Evolutionary conservation across 1,139 yeast genomes (phyloP), one percentile per base, ranked within the genome.

Genomic region (Zhuliangozyma parablackwelliae): DNA sequence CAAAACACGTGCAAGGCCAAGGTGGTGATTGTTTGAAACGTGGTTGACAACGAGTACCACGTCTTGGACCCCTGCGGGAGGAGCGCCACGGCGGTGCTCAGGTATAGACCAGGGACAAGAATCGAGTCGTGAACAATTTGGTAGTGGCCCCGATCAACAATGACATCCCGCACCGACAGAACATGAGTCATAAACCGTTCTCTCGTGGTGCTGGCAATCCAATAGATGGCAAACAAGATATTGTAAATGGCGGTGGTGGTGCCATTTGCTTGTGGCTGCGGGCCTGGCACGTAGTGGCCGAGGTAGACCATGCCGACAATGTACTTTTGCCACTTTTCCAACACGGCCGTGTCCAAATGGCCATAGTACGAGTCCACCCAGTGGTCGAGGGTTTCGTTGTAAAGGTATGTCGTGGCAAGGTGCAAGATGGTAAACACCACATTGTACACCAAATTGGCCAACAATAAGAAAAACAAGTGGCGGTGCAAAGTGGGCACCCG

Each of bases 41-140:
- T 12, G 6, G 39, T 28, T 5, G 36, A 29, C 7, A 28, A 5
- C 11, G 26, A 7, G 24, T 23, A 23, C 24, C 9, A 7, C 26
- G 21, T 10, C 31, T 30, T 2, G 29, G 23, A 27, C 34, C 11
- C 9, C 16, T 21, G 21, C 3, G 24, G 10, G 6, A 7, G 3
- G 3, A 23, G 7, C 9, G 24, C 24, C 12, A 32, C 26, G 12
- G 40, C 21, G 3, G 30, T 12, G 23, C 21, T 29, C 29, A 32
- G 37, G 23, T 43, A 45, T n/a, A n/a, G 32, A 10, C 32, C 27
- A 29, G 26, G 36, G 7, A 45, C 46, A 32, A 43, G 37, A 11
- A 46, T 40, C 2, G 50, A 40, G 24, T 44, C 40, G 28, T 45
- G 29, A 10, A 42, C 32, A 28, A 44, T 36, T 31, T 34, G 32